Evolutionary conservation across 108 stramenopile species (phyloP).

Genomic region (Fragilaria crotonensis): DNA sequence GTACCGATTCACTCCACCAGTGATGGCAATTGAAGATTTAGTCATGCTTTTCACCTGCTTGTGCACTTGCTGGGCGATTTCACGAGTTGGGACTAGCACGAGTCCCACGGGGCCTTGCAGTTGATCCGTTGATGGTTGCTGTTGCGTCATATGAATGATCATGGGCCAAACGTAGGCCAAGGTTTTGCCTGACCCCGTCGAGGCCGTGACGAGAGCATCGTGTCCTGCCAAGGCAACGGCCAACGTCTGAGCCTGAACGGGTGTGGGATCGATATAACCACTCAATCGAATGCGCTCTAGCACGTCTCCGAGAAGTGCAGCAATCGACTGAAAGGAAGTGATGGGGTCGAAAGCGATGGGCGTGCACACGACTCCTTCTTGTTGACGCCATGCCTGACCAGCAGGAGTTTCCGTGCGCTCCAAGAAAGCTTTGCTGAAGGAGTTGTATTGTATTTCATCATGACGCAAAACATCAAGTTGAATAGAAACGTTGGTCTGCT

Average conservation of each 20-base stretch:
- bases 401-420: slow-evolving; percentile 6
- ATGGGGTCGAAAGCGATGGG: slow-evolving; percentile 53
- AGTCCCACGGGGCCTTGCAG: slow-evolving; percentile 39
- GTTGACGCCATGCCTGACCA: slow-evolving; percentile 41
- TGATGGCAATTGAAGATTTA: slow-evolving; percentile 45
- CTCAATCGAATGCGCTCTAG: slow-evolving; percentile 12
- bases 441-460: slow-evolving; percentile 14
- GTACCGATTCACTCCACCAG: slow-evolving; percentile 68
- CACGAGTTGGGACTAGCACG: slow-evolving; percentile 93
- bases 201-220: slow-evolving; percentile 66
- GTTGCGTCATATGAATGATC: slow-evolving; percentile 55
- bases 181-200: slow-evolving; percentile 92
- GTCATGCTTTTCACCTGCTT: slow-evolving; percentile 43
- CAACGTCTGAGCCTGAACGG: slow-evolving; percentile 87
- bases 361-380: slow-evolving; percentile 40
- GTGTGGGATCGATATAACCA: slow-evolving; percentile 76
- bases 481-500: slow-evolving; percentile 20
- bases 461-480: slow-evolving; percentile 23
- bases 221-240: slow-evolving; percentile 50
- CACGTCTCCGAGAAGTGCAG: slow-evolving; percentile 20
- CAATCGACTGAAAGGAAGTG: slow-evolving; percentile 30
- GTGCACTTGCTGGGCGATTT: slow-evolving; percentile 90
- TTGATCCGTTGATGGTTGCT: slow-evolving; percentile 26
- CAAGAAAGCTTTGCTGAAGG: slow-evolving; percentile 19
- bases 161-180: slow-evolving; percentile 87